These are phyloP conservation scores for Meira nashicola DNA, from an alignment of 1,284 basidiomycete genomes.

Conservation along the genomic window DNA sequence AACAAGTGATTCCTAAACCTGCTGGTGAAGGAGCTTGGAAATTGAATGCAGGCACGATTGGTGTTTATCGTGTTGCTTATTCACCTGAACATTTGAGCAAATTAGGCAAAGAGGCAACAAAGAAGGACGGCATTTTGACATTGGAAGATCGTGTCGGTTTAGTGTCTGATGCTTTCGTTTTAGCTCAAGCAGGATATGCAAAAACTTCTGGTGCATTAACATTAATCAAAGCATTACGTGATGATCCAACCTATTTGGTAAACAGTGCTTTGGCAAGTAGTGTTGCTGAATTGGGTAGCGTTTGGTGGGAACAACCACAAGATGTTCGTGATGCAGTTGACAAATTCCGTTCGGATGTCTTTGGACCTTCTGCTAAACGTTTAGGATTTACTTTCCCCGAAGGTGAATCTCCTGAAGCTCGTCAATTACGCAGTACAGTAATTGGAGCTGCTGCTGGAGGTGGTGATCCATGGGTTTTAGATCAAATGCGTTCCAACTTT, in stretches of 20 bases:
- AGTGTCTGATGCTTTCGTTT: conserved; percentile 72
- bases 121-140: conserved; percentile 63
- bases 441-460: conserved; percentile 63
- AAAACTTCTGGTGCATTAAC: conserved; percentile 72
- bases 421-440: conserved; percentile 72
- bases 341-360: conserved; percentile 59
- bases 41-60: conserved; percentile 80
- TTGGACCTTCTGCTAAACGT: conserved; percentile 71
- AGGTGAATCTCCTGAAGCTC: conserved; percentile 67
- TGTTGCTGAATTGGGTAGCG: conserved; percentile 53
- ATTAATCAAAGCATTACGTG: conserved; percentile 65
- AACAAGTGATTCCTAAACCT: conserved; percentile 63
- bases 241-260: conserved; percentile 51
- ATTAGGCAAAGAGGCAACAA: conserved; percentile 74
- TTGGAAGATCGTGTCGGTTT: conserved; percentile 82
- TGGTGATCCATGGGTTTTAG: conserved; percentile 43
- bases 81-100: conserved; percentile 71
- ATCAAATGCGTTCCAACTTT: conserved; percentile 71
- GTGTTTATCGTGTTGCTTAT: conserved; percentile 88
- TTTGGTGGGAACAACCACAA: conserved; percentile 80
- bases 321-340: conserved; percentile 56
- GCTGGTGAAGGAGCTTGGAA: conserved; percentile 66
- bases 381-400: conserved; percentile 74
- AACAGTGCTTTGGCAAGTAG: conserved; percentile 30
- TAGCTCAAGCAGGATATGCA: conserved; percentile 73